These are phyloP conservation scores for Synchytrium microbalum DNA, from an alignment of 371 early-diverging fungal species.

Conservation along the genomic window DNA sequence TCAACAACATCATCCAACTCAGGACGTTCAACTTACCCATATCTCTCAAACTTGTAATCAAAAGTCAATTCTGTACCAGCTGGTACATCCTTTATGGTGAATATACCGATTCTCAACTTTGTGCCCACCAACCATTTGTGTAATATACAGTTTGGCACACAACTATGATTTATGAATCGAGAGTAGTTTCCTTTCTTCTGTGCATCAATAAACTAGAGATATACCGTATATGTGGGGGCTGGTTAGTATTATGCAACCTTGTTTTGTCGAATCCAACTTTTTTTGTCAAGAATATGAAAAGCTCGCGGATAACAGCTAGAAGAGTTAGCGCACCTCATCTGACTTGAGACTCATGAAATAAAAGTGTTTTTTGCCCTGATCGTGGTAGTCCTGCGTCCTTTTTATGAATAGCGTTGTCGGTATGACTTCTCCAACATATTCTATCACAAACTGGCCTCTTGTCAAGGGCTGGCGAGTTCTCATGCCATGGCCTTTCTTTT, in stretches of 20 bases:
- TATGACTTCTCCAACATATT: constrained; percentile 95
- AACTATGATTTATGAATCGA: constrained; percentile 58
- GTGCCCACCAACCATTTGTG: constrained; percentile 46
- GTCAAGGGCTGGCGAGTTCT: constrained; percentile 58
- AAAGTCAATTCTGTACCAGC: constrained; percentile 49
- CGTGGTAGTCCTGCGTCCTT: constrained; percentile 69
- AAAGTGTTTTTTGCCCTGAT: constrained; percentile 79
- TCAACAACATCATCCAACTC: background rate
- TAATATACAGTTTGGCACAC: constrained; percentile 51
- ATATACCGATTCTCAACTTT: constrained; percentile 41
- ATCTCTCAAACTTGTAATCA: constrained; percentile 55
- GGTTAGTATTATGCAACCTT: too few species aligned
- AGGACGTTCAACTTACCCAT: constrained; percentile 28
- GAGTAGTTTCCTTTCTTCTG: constrained; percentile 47
- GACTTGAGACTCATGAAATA: constrained; percentile 93
- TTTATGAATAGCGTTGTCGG: constrained; percentile 66
- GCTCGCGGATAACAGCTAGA: background rate
- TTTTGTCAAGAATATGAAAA: constrained; percentile 4
- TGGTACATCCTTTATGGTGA: constrained; percentile 37
- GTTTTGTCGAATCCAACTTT: background rate
- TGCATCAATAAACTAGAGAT: constrained; percentile 63
- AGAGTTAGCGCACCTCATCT: constrained; percentile 57
- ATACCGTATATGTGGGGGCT: background rate
- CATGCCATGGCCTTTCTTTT: constrained; percentile 88
- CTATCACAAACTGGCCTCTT: constrained; percentile 71